A percentile compares a stretch with the other conserved stretches of the same genome.
phyloP scores from a whole-genome alignment of 768 basidiomycete genomes.

The Dentipellis sp. region DNA sequence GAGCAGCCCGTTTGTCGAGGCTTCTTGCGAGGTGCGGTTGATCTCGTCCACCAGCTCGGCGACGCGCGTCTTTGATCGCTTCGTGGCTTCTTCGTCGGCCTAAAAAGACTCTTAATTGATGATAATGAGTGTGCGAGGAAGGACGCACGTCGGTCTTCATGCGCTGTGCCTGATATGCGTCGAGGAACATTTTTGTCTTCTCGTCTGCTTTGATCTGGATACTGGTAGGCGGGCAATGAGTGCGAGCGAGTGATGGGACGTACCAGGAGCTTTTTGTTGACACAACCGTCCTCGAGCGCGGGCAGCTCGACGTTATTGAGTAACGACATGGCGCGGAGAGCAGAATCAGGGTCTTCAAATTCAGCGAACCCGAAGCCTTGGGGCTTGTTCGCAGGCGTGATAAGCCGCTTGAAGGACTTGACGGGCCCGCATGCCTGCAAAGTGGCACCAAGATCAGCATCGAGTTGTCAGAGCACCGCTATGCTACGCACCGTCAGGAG shows the following conservation, averaged over 20 bases:
- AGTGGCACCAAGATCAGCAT: neutral
- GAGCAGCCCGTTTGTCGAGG: conserved; percentile 61
- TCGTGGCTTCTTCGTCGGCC: conserved; percentile 61
- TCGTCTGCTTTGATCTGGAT: conserved; percentile 92
- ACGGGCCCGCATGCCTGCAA: conserved; percentile 81
- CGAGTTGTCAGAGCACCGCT: neutral
- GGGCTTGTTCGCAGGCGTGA: conserved; percentile 87
- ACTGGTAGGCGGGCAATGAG: conserved; percentile 30
- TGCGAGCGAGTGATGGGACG: conserved; percentile 25
- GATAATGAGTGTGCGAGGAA: neutral
- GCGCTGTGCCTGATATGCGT: conserved; percentile 73
- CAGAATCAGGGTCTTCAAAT: conserved; percentile 88
- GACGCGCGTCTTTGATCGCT: conserved; percentile 56
- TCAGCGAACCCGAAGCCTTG: conserved; percentile 98
- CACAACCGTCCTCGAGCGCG: conserved; percentile 48
- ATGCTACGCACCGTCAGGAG: conserved; percentile 58
- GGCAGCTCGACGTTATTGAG: conserved; percentile 58
- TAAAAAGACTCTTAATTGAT: conserved; percentile 22
- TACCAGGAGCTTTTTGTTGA: conserved; percentile 61
- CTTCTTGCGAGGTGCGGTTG: conserved; percentile 62
- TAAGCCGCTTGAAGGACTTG: conserved; percentile 85
- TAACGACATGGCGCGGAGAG: conserved; percentile 63
- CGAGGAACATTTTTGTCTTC: conserved; percentile 82
- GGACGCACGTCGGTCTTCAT: conserved; percentile 72
- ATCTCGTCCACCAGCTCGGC: conserved; percentile 63